A percentile compares a stretch with the other conserved stretches of the same genome.
phyloP scores from a whole-genome alignment of 164 flowering plant genomes.

The Warburgia ugandensis region DNA sequence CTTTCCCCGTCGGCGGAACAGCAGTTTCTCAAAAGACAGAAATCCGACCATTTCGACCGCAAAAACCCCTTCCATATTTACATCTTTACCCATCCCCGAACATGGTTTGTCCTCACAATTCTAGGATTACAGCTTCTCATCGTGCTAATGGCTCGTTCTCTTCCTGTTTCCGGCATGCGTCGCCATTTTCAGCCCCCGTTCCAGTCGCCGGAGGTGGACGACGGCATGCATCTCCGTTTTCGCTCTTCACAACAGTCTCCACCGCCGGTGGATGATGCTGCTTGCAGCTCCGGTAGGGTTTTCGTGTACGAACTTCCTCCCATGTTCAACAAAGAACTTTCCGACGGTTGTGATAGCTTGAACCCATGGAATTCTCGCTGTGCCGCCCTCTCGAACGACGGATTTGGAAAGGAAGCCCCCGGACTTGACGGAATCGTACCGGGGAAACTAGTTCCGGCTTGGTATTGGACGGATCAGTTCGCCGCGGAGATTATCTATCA shows the following conservation, averaged over 20 bases:
- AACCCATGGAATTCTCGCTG: slow-evolving; percentile 75
- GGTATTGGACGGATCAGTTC: slow-evolving; percentile 86
- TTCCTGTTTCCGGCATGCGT: slow-evolving; percentile 13
- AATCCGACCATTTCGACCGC: slow-evolving; percentile 5
- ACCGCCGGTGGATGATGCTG: too few relatives aligned
- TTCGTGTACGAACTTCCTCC: slow-evolving; percentile 75
- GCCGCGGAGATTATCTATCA: slow-evolving; percentile 72
- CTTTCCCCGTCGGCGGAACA: slow-evolving; percentile 9
- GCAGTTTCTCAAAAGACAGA: slow-evolving; percentile 5
- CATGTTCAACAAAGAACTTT: slow-evolving; percentile 43
- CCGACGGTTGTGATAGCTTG: slow-evolving; percentile 42
- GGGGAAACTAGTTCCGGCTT: slow-evolving; percentile 26
- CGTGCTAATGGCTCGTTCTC: slow-evolving; percentile 11
- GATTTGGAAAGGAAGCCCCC: slow-evolving; percentile 53
- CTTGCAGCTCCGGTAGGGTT: slow-evolving; percentile 43
- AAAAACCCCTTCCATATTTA: slow-evolving; percentile 9
- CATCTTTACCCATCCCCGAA: slow-evolving; percentile 16
- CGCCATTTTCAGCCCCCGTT: slow-evolving; percentile 10
- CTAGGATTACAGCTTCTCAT: slow-evolving; percentile 21
- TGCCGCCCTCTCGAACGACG: slow-evolving; percentile 51
- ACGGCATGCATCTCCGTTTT: not conserved
- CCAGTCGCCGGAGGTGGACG: not conserved
- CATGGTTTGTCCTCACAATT: slow-evolving; percentile 25
- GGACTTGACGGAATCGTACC: slow-evolving; percentile 40
- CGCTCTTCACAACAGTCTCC: not conserved